Conservation (phyloP, 2,329 filamentous ascomycete genomes). For the Aulographum hederae region DNA sequence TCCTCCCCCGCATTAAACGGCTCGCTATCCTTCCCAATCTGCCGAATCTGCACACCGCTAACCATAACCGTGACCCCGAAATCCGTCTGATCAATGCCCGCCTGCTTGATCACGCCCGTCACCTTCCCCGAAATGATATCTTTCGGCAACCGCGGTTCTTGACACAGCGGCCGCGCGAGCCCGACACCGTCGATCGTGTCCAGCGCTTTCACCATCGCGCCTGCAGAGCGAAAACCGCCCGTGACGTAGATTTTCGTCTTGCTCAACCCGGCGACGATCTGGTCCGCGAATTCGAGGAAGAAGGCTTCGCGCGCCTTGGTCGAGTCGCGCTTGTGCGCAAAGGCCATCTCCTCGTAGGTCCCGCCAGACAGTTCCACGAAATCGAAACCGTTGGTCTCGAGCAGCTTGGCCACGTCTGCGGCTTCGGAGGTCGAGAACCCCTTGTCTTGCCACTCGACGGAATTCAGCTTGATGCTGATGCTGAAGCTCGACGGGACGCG, state of each 20-base stretch:
- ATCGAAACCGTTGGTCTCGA: slow-evolving; percentile 30
- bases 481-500: slow-evolving; percentile 21
- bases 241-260: slow-evolving; percentile 41
- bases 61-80: slow-evolving; percentile 29
- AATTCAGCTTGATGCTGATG: slow-evolving; percentile 40
- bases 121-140: slow-evolving; percentile 28
- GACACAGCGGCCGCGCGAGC: slow-evolving; percentile 32
- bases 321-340: slow-evolving; percentile 25
- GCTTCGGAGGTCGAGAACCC: slow-evolving; percentile 31
- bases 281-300: slow-evolving; percentile 41
- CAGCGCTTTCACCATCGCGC: slow-evolving; percentile 40
- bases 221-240: slow-evolving; percentile 35
- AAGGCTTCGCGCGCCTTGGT: slow-evolving; percentile 39
- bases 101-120: slow-evolving; percentile 28
- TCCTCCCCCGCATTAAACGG: slow-evolving; percentile 32
- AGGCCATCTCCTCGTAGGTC: slow-evolving; percentile 30
- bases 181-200: slow-evolving; percentile 41
- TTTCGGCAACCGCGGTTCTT: slow-evolving; percentile 30
- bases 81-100: slow-evolving; percentile 29
- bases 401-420: background rate
- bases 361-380: slow-evolving; percentile 43
- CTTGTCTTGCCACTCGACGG: slow-evolving; percentile 34
- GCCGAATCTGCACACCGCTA: slow-evolving; percentile 31
- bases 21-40: slow-evolving; percentile 33
- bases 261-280: slow-evolving; percentile 26